Conservation (phyloP, 108 stramenopile species). For the Pseudonitzschia multistriata region DNA sequence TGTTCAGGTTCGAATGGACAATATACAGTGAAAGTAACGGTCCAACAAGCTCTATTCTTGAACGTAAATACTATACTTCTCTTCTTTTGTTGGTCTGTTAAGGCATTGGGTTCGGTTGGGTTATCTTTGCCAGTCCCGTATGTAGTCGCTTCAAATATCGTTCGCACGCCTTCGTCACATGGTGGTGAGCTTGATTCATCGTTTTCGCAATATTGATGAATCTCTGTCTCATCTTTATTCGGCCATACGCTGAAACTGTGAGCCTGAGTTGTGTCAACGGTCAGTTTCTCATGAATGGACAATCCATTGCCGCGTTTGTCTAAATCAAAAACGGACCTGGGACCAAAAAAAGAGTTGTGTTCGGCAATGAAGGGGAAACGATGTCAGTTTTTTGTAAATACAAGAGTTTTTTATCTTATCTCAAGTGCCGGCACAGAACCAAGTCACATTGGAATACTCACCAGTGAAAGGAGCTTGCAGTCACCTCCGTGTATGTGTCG, state of each 20-base stretch:
- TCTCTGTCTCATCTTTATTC: neutral
- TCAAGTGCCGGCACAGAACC: neutral
- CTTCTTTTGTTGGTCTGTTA: constrained; percentile 3
- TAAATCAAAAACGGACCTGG: neutral
- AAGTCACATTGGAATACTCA: neutral
- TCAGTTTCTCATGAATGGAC: neutral
- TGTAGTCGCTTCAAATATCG: neutral
- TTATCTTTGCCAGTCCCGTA: constrained; percentile 4
- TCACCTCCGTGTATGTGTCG: neutral
- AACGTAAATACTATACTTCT: neutral
- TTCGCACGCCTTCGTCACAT: neutral
- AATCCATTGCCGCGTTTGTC: neutral
- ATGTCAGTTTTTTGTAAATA: neutral
- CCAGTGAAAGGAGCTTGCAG: neutral
- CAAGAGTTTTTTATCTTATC: neutral
- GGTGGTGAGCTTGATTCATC: neutral
- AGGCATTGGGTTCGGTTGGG: neutral
- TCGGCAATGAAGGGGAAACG: neutral
- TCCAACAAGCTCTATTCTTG: neutral
- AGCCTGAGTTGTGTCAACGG: neutral
- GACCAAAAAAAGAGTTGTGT: neutral
- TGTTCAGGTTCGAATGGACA: neutral
- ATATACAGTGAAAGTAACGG: neutral
- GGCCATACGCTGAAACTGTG: neutral
- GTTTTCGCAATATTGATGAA: neutral